Conservation (phyloP, 2,329 filamentous ascomycete species). For the Hyphodiscus sp. region DNA sequence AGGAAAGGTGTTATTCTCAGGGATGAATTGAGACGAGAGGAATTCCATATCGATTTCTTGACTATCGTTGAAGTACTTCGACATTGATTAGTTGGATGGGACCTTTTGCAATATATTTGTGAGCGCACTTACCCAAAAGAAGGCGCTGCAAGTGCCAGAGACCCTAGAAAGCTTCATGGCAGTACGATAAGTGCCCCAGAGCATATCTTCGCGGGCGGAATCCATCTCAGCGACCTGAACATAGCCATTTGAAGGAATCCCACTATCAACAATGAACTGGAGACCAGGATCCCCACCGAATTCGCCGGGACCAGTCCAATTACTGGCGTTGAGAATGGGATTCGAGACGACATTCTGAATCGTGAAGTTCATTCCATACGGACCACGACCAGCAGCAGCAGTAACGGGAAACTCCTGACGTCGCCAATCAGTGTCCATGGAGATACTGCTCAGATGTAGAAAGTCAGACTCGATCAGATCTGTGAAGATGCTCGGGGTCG, state of each 20-base stretch:
- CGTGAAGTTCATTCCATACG: conserved; percentile 56
- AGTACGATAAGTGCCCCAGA: conserved; percentile 63
- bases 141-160: conserved; percentile 60
- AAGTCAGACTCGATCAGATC: conserved; percentile 70
- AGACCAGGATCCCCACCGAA: conserved; percentile 45
- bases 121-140: conserved; percentile 72
- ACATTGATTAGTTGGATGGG: neutral
- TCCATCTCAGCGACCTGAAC: conserved; percentile 61
- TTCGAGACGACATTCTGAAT: conserved; percentile 51
- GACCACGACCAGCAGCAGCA: conserved; percentile 49
- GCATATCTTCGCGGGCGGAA: conserved; percentile 51
- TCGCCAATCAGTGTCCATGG: conserved; percentile 53
- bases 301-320: conserved; percentile 39
- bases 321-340: conserved; percentile 36
- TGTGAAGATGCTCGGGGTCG: conserved; percentile 51
- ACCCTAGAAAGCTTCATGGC: conserved; percentile 50
- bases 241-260: conserved; percentile 39
- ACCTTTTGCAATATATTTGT: no score
- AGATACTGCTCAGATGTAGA: conserved; percentile 44
- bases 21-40: conserved; percentile 58
- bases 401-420: conserved; percentile 62
- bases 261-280: conserved; percentile 46
- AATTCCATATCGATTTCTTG: conserved; percentile 81
- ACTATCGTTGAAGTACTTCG: conserved; percentile 68
- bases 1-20: conserved; percentile 43